Conservation (phyloP, 345 rosid species). For the Clausena lansium region DNA sequence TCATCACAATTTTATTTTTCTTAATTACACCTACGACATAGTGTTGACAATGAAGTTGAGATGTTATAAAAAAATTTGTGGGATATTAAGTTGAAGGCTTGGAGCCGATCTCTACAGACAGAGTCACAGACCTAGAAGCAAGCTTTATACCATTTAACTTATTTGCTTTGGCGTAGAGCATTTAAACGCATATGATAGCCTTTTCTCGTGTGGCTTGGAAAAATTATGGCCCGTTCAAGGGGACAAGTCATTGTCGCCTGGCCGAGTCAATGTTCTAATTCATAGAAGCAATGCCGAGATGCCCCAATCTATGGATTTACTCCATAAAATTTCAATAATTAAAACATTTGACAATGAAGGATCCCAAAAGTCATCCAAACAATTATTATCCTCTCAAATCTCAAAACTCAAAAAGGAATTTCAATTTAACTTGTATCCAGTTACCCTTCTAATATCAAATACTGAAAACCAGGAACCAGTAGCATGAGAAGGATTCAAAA, state of each 20-base stretch:
- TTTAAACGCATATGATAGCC: background rate
- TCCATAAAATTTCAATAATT: background rate
- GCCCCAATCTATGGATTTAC: background rate
- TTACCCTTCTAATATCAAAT: background rate
- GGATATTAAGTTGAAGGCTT: too few relatives aligned
- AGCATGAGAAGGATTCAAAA: too few relatives aligned
- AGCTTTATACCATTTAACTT: too few relatives aligned
- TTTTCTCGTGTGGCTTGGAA: background rate
- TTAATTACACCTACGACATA: too few relatives aligned
- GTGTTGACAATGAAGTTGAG: too few relatives aligned
- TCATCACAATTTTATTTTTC: too few relatives aligned
- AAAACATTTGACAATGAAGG: too few relatives aligned
- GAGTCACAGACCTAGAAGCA: too few relatives aligned
- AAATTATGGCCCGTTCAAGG: background rate
- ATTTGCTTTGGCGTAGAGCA: background rate
- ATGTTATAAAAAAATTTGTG: too few relatives aligned
- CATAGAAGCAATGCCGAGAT: background rate
- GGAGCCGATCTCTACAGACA: too few relatives aligned
- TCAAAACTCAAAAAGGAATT: background rate
- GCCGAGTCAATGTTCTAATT: background rate
- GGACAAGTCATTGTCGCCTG: background rate
- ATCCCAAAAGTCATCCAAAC: too few relatives aligned
- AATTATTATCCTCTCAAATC: too few relatives aligned
- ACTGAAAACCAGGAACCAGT: background rate
- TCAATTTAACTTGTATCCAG: background rate